Conservation (phyloP, 306 rosid genomes). For the Prunus persica region Prunus_persica_NCBIv2 NC_034014.1:23447501-23448000, state of each 20-base stretch:
- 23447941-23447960: slow-evolving; percentile 15
- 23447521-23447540: slow-evolving; percentile 33
- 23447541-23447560: slow-evolving; percentile 30
- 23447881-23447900: slow-evolving; percentile 79
- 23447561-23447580: slow-evolving; percentile 40
- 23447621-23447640: slow-evolving; percentile 45
- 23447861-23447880: slow-evolving; percentile 70
- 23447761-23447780: slow-evolving; percentile 48
- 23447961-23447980: background rate
- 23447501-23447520: slow-evolving; percentile 34
- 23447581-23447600: slow-evolving; percentile 43
- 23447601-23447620: slow-evolving; percentile 45
- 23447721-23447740: slow-evolving; percentile 29
- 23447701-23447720: slow-evolving; percentile 40
- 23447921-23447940: background rate
- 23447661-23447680: slow-evolving; percentile 52
- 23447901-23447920: background rate
- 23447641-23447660: slow-evolving; percentile 52
- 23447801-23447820: slow-evolving; percentile 61
- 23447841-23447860: slow-evolving; percentile 68
- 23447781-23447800: slow-evolving; percentile 48
- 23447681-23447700: slow-evolving; percentile 43
- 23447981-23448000: slow-evolving; percentile 18
- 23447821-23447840: slow-evolving; percentile 56
- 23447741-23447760: slow-evolving; percentile 47